Percentiles rank a stretch among this genome's conserved stretches.
Conservation (phyloP, 306 rosid species). For the Fragaria iinumae region DNA sequence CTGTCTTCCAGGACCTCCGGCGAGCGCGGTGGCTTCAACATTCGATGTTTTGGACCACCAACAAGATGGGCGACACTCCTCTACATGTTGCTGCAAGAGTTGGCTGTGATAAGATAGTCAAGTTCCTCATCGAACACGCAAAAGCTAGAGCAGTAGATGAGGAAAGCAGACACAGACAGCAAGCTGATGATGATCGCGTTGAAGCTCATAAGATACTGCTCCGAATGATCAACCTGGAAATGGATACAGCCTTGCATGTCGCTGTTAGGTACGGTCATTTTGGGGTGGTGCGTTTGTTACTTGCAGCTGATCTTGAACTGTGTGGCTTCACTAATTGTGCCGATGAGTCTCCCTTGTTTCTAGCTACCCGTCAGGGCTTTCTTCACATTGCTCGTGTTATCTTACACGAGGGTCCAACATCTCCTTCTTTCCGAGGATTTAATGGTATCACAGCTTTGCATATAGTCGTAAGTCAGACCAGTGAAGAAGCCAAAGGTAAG, state of each 20-base stretch:
- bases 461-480: too few species aligned
- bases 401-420: too few species aligned
- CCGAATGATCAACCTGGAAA: neutral
- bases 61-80: conserved; percentile 22
- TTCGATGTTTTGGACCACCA: neutral
- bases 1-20: neutral
- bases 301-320: neutral
- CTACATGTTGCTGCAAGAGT: conserved; percentile 1
- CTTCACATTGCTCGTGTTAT: neutral
- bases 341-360: conserved; percentile 8
- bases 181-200: too few species aligned
- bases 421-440: too few species aligned
- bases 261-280: neutral
- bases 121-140: neutral
- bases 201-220: neutral
- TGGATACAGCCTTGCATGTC: conserved; percentile 10
- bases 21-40: too few species aligned
- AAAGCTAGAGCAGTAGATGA: neutral
- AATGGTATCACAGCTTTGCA: too few species aligned
- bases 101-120: neutral
- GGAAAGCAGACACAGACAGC: too few species aligned
- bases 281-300: neutral
- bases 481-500: too few species aligned
- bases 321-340: neutral
- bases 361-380: conserved; percentile 1